phyloP scores from a whole-genome alignment of 768 basidiomycete species.

The Termitomyces heimii region DNA sequence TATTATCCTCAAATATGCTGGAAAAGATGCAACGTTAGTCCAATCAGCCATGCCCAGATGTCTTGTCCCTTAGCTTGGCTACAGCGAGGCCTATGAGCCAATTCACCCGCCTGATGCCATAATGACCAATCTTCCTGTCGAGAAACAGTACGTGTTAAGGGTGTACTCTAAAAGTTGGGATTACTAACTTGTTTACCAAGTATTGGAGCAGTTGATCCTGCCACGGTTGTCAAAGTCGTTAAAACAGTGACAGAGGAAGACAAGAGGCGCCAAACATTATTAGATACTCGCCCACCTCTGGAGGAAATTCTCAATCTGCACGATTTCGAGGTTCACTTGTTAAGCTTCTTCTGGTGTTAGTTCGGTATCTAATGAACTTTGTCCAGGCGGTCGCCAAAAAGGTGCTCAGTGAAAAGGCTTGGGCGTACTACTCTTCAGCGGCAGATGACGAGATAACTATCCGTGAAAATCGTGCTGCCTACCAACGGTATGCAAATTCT shows the following conservation, averaged over 20 bases:
- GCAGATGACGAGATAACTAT: not conserved
- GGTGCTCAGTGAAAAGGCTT: not conserved
- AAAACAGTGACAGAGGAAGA: not conserved
- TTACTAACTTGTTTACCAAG: not conserved
- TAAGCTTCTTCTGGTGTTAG: not conserved
- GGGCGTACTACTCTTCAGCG: not conserved
- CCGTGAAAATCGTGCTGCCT: not conserved
- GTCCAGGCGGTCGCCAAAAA: not conserved
- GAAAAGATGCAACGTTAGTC: constrained; percentile 79
- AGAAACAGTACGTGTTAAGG: constrained; percentile 58
- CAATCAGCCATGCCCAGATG: not conserved
- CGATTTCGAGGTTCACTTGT: not conserved
- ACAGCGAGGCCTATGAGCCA: constrained; percentile 69
- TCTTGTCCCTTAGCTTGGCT: not conserved
- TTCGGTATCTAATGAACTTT: not conserved
- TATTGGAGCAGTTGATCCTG: not conserved
- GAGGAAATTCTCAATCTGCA: not conserved
- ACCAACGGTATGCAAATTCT: not conserved
- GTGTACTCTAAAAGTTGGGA: not conserved
- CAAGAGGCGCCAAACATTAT: not conserved
- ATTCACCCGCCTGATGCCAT: constrained; percentile 84
- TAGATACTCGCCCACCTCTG: not conserved
- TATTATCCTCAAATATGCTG: constrained; percentile 82
- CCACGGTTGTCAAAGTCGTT: not conserved
- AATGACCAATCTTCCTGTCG: constrained; percentile 66